Evolutionary conservation across 2,329 filamentous ascomycete species (phyloP).

Genomic region (Stemphylium vesicarium): DNA sequence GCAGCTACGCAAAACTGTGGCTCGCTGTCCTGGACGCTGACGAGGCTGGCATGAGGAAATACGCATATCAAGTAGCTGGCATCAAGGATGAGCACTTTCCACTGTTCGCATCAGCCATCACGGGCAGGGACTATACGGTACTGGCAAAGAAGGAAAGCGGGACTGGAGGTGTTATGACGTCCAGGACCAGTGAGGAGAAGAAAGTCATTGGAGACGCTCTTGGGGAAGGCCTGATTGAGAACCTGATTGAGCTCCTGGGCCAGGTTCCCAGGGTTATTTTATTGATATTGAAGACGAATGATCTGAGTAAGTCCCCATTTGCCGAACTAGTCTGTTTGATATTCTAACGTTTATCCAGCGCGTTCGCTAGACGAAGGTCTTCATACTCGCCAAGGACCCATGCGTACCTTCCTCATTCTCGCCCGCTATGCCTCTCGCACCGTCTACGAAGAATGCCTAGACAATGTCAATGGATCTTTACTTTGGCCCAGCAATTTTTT

Average conservation of each 20-base stretch:
- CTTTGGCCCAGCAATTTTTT: constrained; percentile 61
- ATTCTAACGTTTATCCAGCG: constrained; percentile 52
- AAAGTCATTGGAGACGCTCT: constrained; percentile 83
- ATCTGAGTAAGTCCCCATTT: constrained; percentile 68
- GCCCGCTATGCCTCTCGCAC: constrained; percentile 67
- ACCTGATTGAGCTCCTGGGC: constrained; percentile 86
- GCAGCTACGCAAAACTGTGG: constrained; percentile 96
- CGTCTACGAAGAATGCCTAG: constrained; percentile 67
- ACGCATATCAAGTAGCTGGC: constrained; percentile 86
- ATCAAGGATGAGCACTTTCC: constrained; percentile 90
- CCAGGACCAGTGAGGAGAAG: constrained; percentile 77
- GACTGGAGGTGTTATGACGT: constrained; percentile 52
- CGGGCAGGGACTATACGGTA: constrained; percentile 85
- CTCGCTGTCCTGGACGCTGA: constrained; percentile 92
- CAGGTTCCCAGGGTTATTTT: constrained; percentile 91
- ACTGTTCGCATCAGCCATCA: constrained; percentile 94
- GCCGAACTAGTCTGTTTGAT: background rate
- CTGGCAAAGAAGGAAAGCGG: constrained; percentile 60
- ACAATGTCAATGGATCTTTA: constrained; percentile 57
- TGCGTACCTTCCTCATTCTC: constrained; percentile 69
- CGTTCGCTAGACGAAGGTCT: constrained; percentile 91
- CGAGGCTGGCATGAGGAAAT: constrained; percentile 82
- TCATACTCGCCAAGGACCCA: constrained; percentile 70
- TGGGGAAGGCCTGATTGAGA: constrained; percentile 84
- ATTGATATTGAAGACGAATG: constrained; percentile 96